Evolutionary conservation across 2,329 filamentous ascomycete species (phyloP).

Genomic region (Ophiostoma tasmaniense): DNA sequence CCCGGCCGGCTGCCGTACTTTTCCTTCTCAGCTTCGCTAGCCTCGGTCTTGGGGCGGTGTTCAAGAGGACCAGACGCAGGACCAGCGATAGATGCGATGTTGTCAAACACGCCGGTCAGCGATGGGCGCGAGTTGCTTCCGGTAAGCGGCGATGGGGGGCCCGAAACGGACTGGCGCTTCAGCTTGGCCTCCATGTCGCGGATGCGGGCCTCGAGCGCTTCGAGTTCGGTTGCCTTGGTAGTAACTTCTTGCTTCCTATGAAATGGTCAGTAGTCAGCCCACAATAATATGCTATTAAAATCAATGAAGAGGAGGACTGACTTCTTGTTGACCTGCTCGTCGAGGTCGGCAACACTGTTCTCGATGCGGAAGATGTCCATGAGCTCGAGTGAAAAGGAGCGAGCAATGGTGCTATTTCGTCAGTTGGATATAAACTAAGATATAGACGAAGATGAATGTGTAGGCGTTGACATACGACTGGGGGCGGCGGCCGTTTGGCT

Average conservation of each 20-base stretch:
- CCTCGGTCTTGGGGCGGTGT: constrained; percentile 15
- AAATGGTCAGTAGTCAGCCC: too few species aligned
- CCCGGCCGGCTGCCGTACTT: constrained; percentile 44
- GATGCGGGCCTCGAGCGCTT: constrained; percentile 75
- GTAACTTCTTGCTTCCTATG: constrained; percentile 70
- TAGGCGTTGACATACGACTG: constrained; percentile 63
- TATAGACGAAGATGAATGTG: too few species aligned
- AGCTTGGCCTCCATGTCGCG: constrained; percentile 78
- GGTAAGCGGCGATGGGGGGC: constrained; percentile 5
- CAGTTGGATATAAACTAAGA: neutral
- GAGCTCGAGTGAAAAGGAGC: constrained; percentile 76
- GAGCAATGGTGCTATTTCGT: constrained; percentile 66
- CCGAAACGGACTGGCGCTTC: constrained; percentile 27
- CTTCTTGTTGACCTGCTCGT: constrained; percentile 73
- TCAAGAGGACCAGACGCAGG: constrained; percentile 17
- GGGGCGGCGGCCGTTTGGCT: constrained; percentile 67
- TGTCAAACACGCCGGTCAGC: constrained; percentile 26
- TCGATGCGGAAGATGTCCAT: constrained; percentile 87
- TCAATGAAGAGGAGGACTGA: constrained; percentile 36
- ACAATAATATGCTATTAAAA: too few species aligned
- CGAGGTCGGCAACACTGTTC: constrained; percentile 63
- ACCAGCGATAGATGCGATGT: constrained; percentile 22
- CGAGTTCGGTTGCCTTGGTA: constrained; percentile 68
- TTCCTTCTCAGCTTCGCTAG: constrained; percentile 21
- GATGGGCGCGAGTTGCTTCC: constrained; percentile 23